Evolutionary conservation across 192 early-diverging fungal species (phyloP).

Genomic region (Coemansia sp.): DNA sequence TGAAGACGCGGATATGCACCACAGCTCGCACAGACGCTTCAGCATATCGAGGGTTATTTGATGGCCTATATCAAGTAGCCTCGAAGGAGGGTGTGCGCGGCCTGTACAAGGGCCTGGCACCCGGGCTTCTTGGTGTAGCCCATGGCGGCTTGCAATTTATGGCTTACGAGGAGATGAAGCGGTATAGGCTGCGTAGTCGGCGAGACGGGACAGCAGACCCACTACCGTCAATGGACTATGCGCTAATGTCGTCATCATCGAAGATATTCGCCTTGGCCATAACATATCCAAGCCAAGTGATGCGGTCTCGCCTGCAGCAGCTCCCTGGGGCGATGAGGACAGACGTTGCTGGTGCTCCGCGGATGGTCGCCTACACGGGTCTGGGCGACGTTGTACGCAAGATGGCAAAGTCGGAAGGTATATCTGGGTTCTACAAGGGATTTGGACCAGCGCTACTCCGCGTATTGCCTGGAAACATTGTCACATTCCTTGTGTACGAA

Average conservation of each 20-base stretch:
- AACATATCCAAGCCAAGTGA: constrained; percentile 95
- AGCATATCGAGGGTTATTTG: constrained; percentile 68
- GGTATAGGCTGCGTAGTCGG: constrained; percentile 55
- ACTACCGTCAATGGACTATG: constrained; percentile 71
- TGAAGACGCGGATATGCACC: constrained; percentile 83
- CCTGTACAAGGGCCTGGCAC: constrained; percentile 80
- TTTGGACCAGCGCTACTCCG: constrained; percentile 85
- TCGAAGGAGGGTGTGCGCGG: constrained; percentile 75
- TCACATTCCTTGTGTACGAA: constrained; percentile 98
- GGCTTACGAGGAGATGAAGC: constrained; percentile 98
- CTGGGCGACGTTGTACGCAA: constrained; percentile 72
- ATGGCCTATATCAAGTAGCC: constrained; percentile 65
- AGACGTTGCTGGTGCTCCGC: constrained; percentile 43
- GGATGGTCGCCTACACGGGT: constrained; percentile 66
- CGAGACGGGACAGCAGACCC: not conserved
- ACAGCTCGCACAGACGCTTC: constrained; percentile 61
- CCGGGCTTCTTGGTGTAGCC: constrained; percentile 90
- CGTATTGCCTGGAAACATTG: constrained; percentile 90
- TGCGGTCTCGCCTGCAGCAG: constrained; percentile 85
- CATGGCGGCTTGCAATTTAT: constrained; percentile 98
- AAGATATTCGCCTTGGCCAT: constrained; percentile 85
- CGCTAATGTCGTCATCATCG: constrained; percentile 83
- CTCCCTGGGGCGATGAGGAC: constrained; percentile 41
- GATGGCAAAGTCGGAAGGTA: constrained; percentile 75
- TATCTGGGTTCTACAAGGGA: constrained; percentile 91